A percentile compares a stretch with the other conserved stretches of the same genome.
phyloP scores from a whole-genome alignment of 345 rosid species.

The Bruguiera gymnorhiza region DNA sequence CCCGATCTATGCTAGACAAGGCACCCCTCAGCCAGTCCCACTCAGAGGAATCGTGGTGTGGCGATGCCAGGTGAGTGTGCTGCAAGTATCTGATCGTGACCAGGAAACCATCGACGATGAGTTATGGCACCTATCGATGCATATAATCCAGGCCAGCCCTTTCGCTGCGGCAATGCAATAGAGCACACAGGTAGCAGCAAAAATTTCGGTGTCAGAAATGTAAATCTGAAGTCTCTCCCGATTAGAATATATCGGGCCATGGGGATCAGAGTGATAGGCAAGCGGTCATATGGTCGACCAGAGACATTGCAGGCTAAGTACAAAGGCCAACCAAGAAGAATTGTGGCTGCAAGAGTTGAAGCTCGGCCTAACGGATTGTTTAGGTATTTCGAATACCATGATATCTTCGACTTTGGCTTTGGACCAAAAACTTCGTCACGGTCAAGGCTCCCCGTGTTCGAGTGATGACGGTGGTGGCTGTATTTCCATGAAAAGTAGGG shows the following conservation, averaged over 20 bases:
- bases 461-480: conserved; percentile 25
- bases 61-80: conserved; percentile 20
- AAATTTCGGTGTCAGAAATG: conserved; percentile 8
- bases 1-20: conserved; percentile 16
- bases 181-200: conserved; percentile 1
- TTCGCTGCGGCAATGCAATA: not conserved
- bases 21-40: conserved; percentile 27
- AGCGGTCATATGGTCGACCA: conserved; percentile 44
- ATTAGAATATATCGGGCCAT: conserved; percentile 15
- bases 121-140: conserved; percentile 8
- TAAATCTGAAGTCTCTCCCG: conserved; percentile 10
- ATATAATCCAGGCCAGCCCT: conserved; percentile 3
- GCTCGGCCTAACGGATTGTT: conserved; percentile 47
- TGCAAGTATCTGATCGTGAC: conserved; percentile 12
- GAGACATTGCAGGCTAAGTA: conserved; percentile 48
- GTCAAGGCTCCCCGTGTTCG: conserved; percentile 10
- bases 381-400: conserved; percentile 34
- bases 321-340: conserved; percentile 47
- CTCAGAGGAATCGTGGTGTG: conserved; percentile 14
- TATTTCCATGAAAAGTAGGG: conserved; percentile 24
- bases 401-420: conserved; percentile 27
- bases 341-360: conserved; percentile 27
- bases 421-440: conserved; percentile 21
- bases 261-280: conserved; percentile 45
- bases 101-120: conserved; percentile 11